Conservation (phyloP, 805 yeast genomes). For the Maudiozyma serrabonitensis region DNA sequence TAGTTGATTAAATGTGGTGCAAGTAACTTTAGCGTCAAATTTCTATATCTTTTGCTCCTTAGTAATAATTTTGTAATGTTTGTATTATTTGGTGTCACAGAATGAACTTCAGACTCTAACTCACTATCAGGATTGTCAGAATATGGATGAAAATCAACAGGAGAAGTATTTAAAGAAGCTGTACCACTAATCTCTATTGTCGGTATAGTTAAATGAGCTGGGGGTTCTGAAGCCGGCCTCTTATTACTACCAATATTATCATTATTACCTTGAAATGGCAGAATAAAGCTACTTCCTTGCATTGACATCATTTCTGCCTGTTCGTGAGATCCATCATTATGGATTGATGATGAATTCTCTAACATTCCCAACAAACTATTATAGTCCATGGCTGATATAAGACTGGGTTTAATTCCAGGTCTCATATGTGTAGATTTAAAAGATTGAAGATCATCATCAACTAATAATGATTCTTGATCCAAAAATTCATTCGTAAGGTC, state of each 20-base stretch:
- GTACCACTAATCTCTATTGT: neutral
- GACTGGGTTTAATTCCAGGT: constrained; percentile 19
- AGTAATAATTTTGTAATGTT: neutral
- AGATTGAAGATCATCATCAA: neutral
- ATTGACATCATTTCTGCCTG: constrained; percentile 7
- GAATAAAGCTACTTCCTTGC: neutral
- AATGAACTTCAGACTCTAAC: neutral
- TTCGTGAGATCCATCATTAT: neutral
- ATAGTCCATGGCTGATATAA: constrained; percentile 26
- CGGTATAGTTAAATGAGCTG: neutral
- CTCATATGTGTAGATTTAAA: constrained; percentile 2
- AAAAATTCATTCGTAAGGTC: neutral
- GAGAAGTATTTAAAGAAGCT: constrained; percentile 12
- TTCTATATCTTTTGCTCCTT: constrained; percentile 3
- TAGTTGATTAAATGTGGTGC: constrained; percentile 30
- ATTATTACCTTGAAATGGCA: neutral
- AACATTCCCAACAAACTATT: constrained; percentile 18
- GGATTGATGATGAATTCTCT: constrained; percentile 12
- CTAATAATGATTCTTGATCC: neutral
- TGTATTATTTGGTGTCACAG: neutral
- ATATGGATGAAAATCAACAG: constrained; percentile 19
- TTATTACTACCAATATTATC: neutral
- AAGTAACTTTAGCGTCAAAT: constrained; percentile 9
- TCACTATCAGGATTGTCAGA: constrained; percentile 12
- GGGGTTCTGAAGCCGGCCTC: constrained; percentile 7